Base-by-base conservation (phyloP, 2,329 filamentous ascomycete species). In the Biscogniauxia sp. region DNA sequence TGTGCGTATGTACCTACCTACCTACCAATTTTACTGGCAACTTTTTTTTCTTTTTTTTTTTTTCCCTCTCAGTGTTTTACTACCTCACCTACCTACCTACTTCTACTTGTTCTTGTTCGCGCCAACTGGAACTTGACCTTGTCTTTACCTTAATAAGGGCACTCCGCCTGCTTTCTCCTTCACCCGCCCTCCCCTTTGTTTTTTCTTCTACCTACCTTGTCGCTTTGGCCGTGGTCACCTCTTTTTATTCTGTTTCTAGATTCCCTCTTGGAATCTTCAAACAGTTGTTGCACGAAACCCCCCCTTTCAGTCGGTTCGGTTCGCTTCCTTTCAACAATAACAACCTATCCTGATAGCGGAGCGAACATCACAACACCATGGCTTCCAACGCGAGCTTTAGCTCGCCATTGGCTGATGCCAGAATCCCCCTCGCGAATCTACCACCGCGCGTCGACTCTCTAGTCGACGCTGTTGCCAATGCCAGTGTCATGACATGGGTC, bases 391-490 rank as follows among this genome's bases (percentile, higher is more conserved):
- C 84, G 41, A 73, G 69, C 75, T 88, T 92, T 70, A 84, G 84
- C 70, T 92, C 90, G 74, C 86, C 88, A 54, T 75, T 88, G 74
- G 88, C 88, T 64, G 84, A 84, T 74, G 82, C 86, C 70, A 85
- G 80, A 69, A 77, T 80, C 65, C 77, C 76, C 62, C 75, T 76
- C 61, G 77, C 79, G 65, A 77, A 75, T 61, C 75, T 89, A 56
- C 81, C 83, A 53, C 80, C 83, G 51, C 82, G 85, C 66, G 72
- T 89, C 64, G 80, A 84, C 68, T 76, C 77, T 80, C 70, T 82
- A 77, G 71, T 88, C 77, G 80, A 84, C 72, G 70, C 77, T 76
- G 70, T 87, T 67, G 80, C 85, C 68, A 84, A 84, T 61, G 79
- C 86, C 60, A 87, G 84, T 69, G 74, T 76, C 28, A 81, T 84